Base-by-base conservation (phyloP, 2,329 filamentous ascomycete species). In the Lasiodiplodia sp. region DNA sequence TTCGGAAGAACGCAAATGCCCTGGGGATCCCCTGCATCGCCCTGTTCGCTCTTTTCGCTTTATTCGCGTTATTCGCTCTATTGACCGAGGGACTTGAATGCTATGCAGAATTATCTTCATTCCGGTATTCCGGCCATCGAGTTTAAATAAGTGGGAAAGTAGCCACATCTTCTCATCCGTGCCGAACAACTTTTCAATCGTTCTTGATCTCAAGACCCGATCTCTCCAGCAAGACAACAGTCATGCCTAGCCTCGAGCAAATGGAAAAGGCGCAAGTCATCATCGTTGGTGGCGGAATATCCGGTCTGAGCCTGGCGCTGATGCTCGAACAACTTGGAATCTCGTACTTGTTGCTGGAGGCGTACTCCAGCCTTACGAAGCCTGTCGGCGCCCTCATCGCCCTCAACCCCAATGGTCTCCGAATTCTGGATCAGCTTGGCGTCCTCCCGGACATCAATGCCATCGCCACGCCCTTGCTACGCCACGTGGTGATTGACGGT, bases 261-360 rank as follows among this genome's bases (percentile, higher is more conserved):
- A 28, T 18, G 18, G 51, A 25, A 75, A 56, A 21, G n/a, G 23
- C 53, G 11, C 56, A 60, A 23, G 23, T 65, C 0, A 25, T 66
- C 64, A 66, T 66, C 31, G 64, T 66, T 6, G 64, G 64, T n/a
- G 64, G 64, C 18, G 52, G 64, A 10, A 14, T 66, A 7, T 40
- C 64, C 10, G 64, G 64, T 12, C 52, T 66, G n/a, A 18, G 34
- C 7, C 66, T 64, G 10, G 66, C 66, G 14, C 16, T 49, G 12
- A 51, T 51, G 28, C 55, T 68, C 18, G 37, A 68, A 12, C 23
- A 31, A 4, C 25, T 53, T 5, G 11, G 23, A 7, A 52, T 68
- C 28, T 21, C 37, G 28, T 68, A 68, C 40, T 8, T 68, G 11
- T 69, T 76, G n/a, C 69, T 76, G 11, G 74, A 76, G 66, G 72